These are phyloP conservation scores for Abrus pulchellus DNA, from an alignment of 306 rosid species.

Conservation along the genomic window DNA sequence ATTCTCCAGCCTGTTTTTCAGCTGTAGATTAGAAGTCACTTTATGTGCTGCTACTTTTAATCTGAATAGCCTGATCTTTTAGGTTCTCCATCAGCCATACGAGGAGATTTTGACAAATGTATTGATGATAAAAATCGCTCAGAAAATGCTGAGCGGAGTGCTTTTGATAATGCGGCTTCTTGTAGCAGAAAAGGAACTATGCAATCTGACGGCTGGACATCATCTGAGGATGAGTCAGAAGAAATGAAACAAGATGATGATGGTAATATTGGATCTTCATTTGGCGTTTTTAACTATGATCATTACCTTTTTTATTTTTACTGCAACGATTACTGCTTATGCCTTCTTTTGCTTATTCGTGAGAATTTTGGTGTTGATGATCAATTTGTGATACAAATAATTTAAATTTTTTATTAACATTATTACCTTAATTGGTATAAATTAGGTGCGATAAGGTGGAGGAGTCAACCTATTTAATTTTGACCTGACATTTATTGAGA, in stretches of 20 bases:
- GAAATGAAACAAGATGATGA: slow-evolving; percentile 72
- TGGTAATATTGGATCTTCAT: slow-evolving; percentile 56
- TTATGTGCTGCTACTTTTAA: slow-evolving; percentile 32
- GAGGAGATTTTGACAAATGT: slow-evolving; percentile 63
- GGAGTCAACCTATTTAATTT: slow-evolving; percentile 14
- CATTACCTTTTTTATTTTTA: background rate
- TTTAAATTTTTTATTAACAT: background rate
- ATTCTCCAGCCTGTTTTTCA: slow-evolving; percentile 16
- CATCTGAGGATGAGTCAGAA: slow-evolving; percentile 91
- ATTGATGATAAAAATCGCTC: slow-evolving; percentile 55
- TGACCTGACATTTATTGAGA: slow-evolving; percentile 26
- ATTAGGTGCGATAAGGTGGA: slow-evolving; percentile 3
- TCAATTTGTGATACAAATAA: background rate
- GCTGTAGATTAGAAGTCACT: slow-evolving; percentile 17
- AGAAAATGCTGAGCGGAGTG: slow-evolving; percentile 64
- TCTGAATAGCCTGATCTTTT: slow-evolving; percentile 38
- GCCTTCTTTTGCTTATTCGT: background rate
- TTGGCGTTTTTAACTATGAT: slow-evolving; percentile 13
- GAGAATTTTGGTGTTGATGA: slow-evolving; percentile 15
- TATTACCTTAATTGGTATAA: background rate
- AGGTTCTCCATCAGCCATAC: slow-evolving; percentile 77
- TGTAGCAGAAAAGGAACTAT: slow-evolving; percentile 58
- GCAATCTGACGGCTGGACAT: slow-evolving; percentile 75
- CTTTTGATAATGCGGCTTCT: slow-evolving; percentile 67
- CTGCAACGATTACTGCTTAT: background rate